A percentile compares a stretch with the other conserved stretches of the same genome.
These are phyloP conservation scores for Moricandia arvensis DNA, from an alignment of 345 rosid species.

Conservation along the genomic window DNA sequence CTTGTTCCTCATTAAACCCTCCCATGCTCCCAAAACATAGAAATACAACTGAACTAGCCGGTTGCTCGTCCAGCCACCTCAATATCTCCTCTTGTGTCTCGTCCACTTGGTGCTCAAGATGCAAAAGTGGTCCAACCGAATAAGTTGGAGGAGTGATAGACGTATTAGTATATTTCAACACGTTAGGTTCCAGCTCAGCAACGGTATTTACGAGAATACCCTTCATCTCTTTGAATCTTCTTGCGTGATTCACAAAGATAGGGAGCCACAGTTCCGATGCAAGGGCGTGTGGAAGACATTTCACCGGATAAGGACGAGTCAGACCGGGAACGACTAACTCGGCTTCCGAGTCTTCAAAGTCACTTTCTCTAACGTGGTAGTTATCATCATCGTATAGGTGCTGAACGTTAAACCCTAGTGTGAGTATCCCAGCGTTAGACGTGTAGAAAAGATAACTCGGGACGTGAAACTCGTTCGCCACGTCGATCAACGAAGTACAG, in stretches of 20 bases:
- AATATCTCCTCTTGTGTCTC: too few relatives aligned
- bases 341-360: too few relatives aligned
- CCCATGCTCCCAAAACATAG: too few relatives aligned
- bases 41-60: too few relatives aligned
- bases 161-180: constrained; percentile 7
- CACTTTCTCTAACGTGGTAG: not conserved
- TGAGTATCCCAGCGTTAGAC: constrained; percentile 37
- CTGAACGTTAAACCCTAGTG: constrained; percentile 25
- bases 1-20: too few relatives aligned
- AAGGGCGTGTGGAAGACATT: too few relatives aligned
- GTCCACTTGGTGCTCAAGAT: constrained; percentile 21
- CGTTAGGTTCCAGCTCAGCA: constrained; percentile 44
- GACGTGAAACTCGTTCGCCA: constrained; percentile 44
- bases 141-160: constrained; percentile 26
- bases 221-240: too few relatives aligned
- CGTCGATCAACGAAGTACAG: constrained; percentile 45
- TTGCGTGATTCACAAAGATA: not conserved
- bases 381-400: constrained; percentile 4
- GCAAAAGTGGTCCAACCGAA: constrained; percentile 52
- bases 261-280: not conserved
- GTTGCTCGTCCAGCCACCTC: too few relatives aligned
- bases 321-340: too few relatives aligned
- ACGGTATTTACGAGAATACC: too few relatives aligned
- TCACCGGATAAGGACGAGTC: too few relatives aligned
- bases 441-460: constrained; percentile 54